Base-by-base conservation (phyloP, 148 eudicot species). In the Tetragonia tetragonoides region DNA sequence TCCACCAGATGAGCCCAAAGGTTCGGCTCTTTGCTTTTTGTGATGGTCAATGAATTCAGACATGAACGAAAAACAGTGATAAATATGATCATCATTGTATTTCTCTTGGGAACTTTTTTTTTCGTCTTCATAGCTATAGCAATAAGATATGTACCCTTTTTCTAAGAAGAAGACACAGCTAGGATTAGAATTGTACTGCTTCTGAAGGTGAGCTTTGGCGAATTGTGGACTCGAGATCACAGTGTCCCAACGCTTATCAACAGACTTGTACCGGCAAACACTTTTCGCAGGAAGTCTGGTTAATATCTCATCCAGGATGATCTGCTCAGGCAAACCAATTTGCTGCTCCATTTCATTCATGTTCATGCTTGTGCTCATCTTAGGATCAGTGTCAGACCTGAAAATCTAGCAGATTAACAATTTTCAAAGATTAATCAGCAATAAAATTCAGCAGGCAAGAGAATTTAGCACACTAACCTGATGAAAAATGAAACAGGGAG, bases 111-210 rank as follows among this genome's bases (percentile, higher is more conserved):
- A 8, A 64, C 28, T 44, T 34, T 38, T 44, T 37, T 34, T 6
- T 37, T 65, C 44, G 37, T 65, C 68, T 65, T 65, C 68, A 38
- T 65, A 65, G 17, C 38, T 37, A 16, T 28, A 65, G 68, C 68
- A 65, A 65, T 28, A 28, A 28, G 34, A 11, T 7, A 65, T 12
- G 68, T 37, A 1, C 38, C 5, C 0, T 65, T 42, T 0, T 38
- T 3, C 0, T 37, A 38, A 21, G 46, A 66, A 66, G 69, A 66
- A 65, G 1, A 65, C 41, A 42, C 42, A 4, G 2, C 38, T 65
- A 7, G 68, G 39, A 34, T 65, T 37, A 65, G 68, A 11, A 34
- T 38, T 28, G 20, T 4, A 38, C 1, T 38, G 69, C 21, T 65
- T 14, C 7, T 34, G 6, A 1, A 65, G 68, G 68, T 65, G 68